Evolutionary conservation across 495 filamentous ascomycete genomes (phyloP).

Genomic region (Xylaria palmicola): DNA sequence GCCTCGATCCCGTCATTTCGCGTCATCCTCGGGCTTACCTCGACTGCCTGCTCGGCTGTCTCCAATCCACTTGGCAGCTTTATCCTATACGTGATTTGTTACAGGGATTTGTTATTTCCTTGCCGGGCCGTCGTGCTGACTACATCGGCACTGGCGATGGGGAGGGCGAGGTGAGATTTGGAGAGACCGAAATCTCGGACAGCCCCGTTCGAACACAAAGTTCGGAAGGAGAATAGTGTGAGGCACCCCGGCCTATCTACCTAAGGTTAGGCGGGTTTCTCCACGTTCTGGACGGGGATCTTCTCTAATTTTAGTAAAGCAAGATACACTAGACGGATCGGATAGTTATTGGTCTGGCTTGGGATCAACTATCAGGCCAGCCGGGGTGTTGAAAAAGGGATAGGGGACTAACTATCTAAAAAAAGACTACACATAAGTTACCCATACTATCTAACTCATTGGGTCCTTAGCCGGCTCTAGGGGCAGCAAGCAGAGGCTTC

Average conservation of each 20-base stretch:
- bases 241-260: too few relatives aligned
- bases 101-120: constrained; percentile 8
- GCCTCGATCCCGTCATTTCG: constrained; percentile 3
- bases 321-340: background rate
- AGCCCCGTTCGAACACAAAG: background rate
- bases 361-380: background rate
- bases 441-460: background rate
- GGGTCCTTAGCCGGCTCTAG: too few relatives aligned
- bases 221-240: too few relatives aligned
- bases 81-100: constrained; percentile 2
- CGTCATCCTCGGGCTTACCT: constrained; percentile 7
- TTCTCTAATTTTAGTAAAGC: constrained; percentile 4
- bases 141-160: constrained; percentile 9
- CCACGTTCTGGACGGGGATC: background rate
- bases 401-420: background rate
- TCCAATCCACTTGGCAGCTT: background rate
- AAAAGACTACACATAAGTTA: constrained; percentile 5
- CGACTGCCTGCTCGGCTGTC: background rate
- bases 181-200: background rate
- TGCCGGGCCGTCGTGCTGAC: constrained; percentile 7
- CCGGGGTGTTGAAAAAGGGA: background rate
- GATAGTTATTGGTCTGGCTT: background rate
- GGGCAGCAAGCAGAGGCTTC: too few relatives aligned
- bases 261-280: background rate
- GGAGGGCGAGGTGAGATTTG: constrained; percentile 2